Conservation (phyloP, 208 protist species). For the Phytomonas serpens region DNA sequence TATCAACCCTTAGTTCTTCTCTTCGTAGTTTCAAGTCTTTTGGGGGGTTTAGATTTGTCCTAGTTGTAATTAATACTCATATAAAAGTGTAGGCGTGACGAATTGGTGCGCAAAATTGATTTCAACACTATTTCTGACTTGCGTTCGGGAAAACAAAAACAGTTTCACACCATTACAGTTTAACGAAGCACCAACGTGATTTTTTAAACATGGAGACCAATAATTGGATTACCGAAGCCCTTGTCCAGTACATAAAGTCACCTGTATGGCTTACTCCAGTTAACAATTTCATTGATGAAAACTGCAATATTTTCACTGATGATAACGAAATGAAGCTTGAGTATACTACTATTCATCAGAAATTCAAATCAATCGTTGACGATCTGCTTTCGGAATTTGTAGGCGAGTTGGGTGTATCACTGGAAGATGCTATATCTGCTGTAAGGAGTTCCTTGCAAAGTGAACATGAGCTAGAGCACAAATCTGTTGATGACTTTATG, state of each 20-base stretch:
- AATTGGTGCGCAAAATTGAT: background rate
- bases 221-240: slow-evolving; percentile 70
- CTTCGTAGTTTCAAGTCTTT: background rate
- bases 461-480: slow-evolving; percentile 2
- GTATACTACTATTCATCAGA: slow-evolving; percentile 75
- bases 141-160: background rate
- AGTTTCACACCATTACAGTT: background rate
- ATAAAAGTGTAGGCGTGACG: background rate
- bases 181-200: background rate
- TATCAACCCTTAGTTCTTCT: background rate
- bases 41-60: background rate
- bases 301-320: slow-evolving; percentile 84
- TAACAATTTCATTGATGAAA: slow-evolving; percentile 88
- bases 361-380: slow-evolving; percentile 81
- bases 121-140: background rate
- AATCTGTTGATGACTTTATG: slow-evolving; percentile 22
- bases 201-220: slow-evolving; percentile 23
- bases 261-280: slow-evolving; percentile 80
- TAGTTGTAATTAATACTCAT: background rate
- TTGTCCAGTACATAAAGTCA: slow-evolving; percentile 79
- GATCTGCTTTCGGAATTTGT: slow-evolving; percentile 74
- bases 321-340: slow-evolving; percentile 87
- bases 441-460: slow-evolving; percentile 26
- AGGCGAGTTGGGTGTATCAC: slow-evolving; percentile 60
- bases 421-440: slow-evolving; percentile 41